Percentiles rank a stretch among this genome's conserved stretches.
Evolutionary conservation across 139 green algal species (phyloP).

Genomic region (Yamagishiella unicocca): DNA sequence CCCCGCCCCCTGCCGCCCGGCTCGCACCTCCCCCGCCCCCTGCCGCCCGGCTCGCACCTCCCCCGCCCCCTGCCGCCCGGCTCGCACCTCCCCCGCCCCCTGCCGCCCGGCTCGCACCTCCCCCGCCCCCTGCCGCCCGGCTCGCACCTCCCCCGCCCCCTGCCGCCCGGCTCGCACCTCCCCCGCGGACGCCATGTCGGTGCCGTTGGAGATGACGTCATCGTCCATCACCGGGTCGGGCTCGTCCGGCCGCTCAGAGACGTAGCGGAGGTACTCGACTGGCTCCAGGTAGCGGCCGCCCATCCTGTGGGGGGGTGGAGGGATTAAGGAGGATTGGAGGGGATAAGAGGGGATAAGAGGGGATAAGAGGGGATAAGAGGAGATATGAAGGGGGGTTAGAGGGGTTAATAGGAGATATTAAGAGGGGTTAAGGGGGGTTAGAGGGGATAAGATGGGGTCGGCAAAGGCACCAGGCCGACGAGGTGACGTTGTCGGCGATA

Average conservation of each 20-base stretch:
- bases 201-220: not conserved
- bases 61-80: not conserved
- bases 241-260: not conserved
- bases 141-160: conserved; percentile 6
- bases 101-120: not conserved
- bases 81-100: not conserved
- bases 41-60: not conserved
- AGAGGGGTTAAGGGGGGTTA: not conserved
- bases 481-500: not conserved
- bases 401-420: not conserved
- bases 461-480: not conserved
- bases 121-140: not conserved
- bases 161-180: not conserved
- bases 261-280: not conserved
- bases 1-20: too few species aligned
- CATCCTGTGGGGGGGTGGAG: not conserved
- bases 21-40: not conserved
- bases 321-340: not conserved
- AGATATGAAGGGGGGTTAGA: not conserved
- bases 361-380: not conserved
- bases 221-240: not conserved
- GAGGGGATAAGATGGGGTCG: not conserved
- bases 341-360: not conserved
- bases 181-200: too few species aligned
- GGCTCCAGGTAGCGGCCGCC: conserved; percentile 7